Base-by-base conservation (phyloP, 192 early-diverging fungal species). In the Coemansia sp. region DNA sequence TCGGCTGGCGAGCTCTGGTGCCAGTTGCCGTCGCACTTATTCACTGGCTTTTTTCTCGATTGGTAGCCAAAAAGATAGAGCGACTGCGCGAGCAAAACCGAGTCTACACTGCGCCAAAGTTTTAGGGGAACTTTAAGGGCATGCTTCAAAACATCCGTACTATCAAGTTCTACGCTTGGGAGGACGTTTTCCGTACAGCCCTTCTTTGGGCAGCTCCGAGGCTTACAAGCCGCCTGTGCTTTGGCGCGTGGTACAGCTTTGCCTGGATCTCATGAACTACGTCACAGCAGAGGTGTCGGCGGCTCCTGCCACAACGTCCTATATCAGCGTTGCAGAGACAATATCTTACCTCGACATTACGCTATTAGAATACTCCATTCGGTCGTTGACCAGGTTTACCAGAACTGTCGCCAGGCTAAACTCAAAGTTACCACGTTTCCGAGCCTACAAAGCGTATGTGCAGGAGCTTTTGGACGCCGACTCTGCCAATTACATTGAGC, bases 111-210 rank as follows among this genome's bases (percentile, higher is more conserved):
- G 32, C 6, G 31, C 72, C 71, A 1, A 25, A 27, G 11, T 64
- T 70, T 14, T 51, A 63, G 2, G 27, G 60, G 0, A 15, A 67
- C 10, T 67, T 67, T 38, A 37, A 48, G 12, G 9, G 7, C 6
- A 31, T 72, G 31, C 41, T 89, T 4, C 68, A 79, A 19, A 79
- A 87, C 10, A 86, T 90, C 31, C 84, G 86, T 15, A 79, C 86
- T 7, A 85, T 92, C 69, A 92, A 90, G 68, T 87, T 87, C 55
- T 90, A 88, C 61, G 87, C 86, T 12, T 90, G 86, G 86, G 85
- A 86, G 50, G 55, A 76, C 1, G 78, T 63, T 14, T 71, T n/a
- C n/a, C n/a, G n/a, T n/a, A n/a, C n/a, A n/a, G n/a, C n/a, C n/a
- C n/a, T n/a, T n/a, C n/a, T n/a, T n/a, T n/a, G n/a, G n/a, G n/a